Evolutionary conservation across 2,329 filamentous ascomycete species (phyloP).

Genomic region (Xylariomycetidae sp.): DNA sequence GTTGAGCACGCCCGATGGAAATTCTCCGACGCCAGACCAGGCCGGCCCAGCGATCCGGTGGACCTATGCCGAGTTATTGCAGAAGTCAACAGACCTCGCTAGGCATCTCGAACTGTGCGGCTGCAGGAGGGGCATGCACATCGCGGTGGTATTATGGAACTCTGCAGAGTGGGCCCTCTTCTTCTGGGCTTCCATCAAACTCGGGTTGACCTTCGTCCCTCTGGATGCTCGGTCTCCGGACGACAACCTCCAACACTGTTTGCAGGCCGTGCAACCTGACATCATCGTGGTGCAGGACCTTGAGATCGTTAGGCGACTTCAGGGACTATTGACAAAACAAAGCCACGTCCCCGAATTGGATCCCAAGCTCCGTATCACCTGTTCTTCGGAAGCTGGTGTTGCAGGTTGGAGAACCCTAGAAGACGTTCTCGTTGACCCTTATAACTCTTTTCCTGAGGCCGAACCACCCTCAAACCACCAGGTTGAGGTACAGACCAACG

Average conservation of each 20-base stretch:
- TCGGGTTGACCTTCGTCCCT: constrained; percentile 1
- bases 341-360: background rate
- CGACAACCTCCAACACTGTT: background rate
- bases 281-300: background rate
- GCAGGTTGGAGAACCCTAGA: background rate
- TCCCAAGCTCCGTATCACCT: background rate
- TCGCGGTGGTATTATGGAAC: background rate
- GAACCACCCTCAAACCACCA: background rate
- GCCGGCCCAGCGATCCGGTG: background rate
- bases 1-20: background rate
- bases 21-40: no score
- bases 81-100: background rate
- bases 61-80: background rate
- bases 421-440: background rate
- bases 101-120: background rate
- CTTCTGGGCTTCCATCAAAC: constrained; percentile 1
- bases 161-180: constrained; percentile 1
- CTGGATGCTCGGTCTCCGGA: constrained; percentile 1
- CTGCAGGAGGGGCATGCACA: background rate
- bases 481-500: background rate
- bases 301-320: background rate
- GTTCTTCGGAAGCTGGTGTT: background rate
- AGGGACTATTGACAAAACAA: background rate
- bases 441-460: no score
- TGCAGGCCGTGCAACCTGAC: background rate